phyloP scores from a whole-genome alignment of 805 yeast species.

The Yamadazyma sp. region DNA sequence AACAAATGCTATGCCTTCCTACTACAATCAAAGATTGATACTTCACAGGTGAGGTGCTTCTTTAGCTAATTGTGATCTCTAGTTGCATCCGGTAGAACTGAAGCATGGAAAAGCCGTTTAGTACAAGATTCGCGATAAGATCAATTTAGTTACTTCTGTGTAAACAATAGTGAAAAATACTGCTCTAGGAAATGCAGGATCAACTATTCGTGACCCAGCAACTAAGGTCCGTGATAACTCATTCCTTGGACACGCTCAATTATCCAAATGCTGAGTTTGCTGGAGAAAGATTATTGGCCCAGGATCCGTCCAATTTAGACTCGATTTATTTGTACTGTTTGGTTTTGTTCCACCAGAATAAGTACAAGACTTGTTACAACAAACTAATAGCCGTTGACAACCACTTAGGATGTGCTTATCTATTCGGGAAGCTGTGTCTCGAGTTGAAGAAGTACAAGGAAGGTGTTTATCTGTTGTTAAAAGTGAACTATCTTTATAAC shows the following conservation, averaged over 20 bases:
- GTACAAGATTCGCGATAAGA: not conserved
- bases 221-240: constrained; percentile 60
- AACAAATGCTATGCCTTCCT: too few species aligned
- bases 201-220: constrained; percentile 27
- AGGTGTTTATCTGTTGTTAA: constrained; percentile 52
- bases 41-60: too few species aligned
- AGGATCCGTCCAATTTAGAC: constrained; percentile 53
- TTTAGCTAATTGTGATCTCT: too few species aligned
- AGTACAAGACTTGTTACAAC: constrained; percentile 63
- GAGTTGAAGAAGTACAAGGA: constrained; percentile 54
- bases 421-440: constrained; percentile 69
- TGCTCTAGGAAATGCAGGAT: constrained; percentile 9
- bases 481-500: constrained; percentile 31
- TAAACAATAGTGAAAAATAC: too few species aligned
- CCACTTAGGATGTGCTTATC: constrained; percentile 74
- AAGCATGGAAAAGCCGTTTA: too few species aligned
- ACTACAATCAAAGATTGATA: too few species aligned
- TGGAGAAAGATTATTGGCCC: constrained; percentile 75
- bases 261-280: constrained; percentile 80
- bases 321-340: constrained; percentile 70
- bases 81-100: too few species aligned
- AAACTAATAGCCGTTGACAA: constrained; percentile 25
- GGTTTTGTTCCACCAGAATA: constrained; percentile 57
- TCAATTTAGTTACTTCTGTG: not conserved
- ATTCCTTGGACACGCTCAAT: constrained; percentile 69